Evolutionary conservation across 2,329 filamentous ascomycete species (phyloP).

Genomic region (Xylariaceae sp.): DNA sequence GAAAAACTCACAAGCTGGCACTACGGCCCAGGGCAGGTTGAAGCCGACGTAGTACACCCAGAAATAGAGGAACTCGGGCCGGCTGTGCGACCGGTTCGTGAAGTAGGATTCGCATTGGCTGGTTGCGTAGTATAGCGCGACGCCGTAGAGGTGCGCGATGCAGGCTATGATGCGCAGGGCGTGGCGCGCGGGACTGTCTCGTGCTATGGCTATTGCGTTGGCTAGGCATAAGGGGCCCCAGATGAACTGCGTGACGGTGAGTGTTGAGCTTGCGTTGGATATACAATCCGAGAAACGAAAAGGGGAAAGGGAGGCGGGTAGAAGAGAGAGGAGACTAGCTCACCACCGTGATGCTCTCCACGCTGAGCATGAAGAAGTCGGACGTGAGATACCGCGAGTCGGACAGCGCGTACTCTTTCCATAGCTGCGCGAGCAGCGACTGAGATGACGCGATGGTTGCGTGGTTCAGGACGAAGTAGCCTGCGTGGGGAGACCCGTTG

Average conservation of each 20-base stretch:
- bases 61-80: slow-evolving; percentile 58
- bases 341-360: slow-evolving; percentile 78
- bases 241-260: slow-evolving; percentile 38
- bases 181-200: slow-evolving; percentile 44
- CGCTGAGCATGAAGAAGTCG: slow-evolving; percentile 79
- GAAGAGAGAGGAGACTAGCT: not conserved
- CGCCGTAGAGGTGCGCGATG: slow-evolving; percentile 56
- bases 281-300: not conserved
- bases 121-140: slow-evolving; percentile 60
- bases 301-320: not conserved
- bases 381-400: slow-evolving; percentile 83
- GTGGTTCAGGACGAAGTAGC: slow-evolving; percentile 74
- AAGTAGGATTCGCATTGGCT: slow-evolving; percentile 46
- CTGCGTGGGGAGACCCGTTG: slow-evolving; percentile 35
- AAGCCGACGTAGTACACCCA: slow-evolving; percentile 61
- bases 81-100: slow-evolving; percentile 47
- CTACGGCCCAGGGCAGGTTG: slow-evolving; percentile 57
- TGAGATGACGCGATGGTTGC: slow-evolving; percentile 61
- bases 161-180: slow-evolving; percentile 49
- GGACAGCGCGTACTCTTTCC: slow-evolving; percentile 87
- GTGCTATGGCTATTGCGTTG: slow-evolving; percentile 44
- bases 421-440: slow-evolving; percentile 75
- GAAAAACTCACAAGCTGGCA: slow-evolving; percentile 49
- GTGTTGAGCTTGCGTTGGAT: not conserved
- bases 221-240: slow-evolving; percentile 58